These are phyloP conservation scores for Viridothelium virens DNA, from an alignment of 495 filamentous ascomycete genomes.

Conservation along the genomic window DNA sequence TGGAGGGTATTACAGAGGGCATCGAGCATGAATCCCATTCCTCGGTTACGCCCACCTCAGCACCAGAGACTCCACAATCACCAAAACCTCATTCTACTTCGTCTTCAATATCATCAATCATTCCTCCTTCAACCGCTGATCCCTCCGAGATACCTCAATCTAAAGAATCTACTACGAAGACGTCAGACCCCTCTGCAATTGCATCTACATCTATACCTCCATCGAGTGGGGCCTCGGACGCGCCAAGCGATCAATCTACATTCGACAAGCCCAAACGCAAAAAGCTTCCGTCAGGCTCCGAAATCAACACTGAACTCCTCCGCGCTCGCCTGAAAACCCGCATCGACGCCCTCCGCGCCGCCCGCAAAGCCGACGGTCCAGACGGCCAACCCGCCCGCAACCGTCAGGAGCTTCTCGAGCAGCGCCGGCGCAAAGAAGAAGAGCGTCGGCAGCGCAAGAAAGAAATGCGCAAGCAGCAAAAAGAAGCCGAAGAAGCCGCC, in stretches of 20 bases:
- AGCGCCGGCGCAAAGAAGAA: slow-evolving; percentile 76
- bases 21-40: slow-evolving; percentile 13
- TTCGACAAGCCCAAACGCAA: slow-evolving; percentile 40
- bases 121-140: slow-evolving; percentile 23
- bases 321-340: slow-evolving; percentile 68
- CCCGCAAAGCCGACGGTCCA: slow-evolving; percentile 71
- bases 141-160: background rate
- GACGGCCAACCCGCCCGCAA: slow-evolving; percentile 73
- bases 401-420: slow-evolving; percentile 82
- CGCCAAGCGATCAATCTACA: slow-evolving; percentile 23
- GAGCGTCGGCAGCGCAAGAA: slow-evolving; percentile 82
- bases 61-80: slow-evolving; percentile 13
- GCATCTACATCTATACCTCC: slow-evolving; percentile 2
- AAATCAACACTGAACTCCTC: slow-evolving; percentile 57
- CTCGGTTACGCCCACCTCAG: slow-evolving; percentile 22
- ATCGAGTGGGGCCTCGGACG: slow-evolving; percentile 10
- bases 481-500: slow-evolving; percentile 65
- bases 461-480: slow-evolving; percentile 62
- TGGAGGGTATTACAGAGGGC: slow-evolving; percentile 30
- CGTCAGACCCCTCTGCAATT: slow-evolving; percentile 5
- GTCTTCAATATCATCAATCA: slow-evolving; percentile 31
- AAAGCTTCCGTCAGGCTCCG: slow-evolving; percentile 27
- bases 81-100: slow-evolving; percentile 23
- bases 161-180: background rate
- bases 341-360: slow-evolving; percentile 72